Evolutionary conservation across 2,329 filamentous ascomycete genomes (phyloP).

Genomic region (Penicillium hesseltinei): DNA sequence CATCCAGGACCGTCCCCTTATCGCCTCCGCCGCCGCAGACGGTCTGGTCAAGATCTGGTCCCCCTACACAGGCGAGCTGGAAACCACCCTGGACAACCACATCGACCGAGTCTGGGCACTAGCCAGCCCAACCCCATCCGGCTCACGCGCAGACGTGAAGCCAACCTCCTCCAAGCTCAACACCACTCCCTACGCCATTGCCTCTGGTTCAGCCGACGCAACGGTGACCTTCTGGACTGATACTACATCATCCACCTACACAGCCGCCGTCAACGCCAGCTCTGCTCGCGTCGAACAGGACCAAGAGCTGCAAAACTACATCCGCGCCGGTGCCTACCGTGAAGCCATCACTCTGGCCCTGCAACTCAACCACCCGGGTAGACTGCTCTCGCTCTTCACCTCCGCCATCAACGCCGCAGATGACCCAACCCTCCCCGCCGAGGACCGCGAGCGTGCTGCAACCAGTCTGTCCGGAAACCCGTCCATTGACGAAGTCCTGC

Average conservation of each 20-base stretch:
- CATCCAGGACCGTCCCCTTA: constrained; percentile 37
- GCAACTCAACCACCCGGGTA: constrained; percentile 88
- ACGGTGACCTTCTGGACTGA: constrained; percentile 96
- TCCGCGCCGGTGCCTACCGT: constrained; percentile 81
- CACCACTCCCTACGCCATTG: constrained; percentile 62
- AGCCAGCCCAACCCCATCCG: constrained; percentile 58
- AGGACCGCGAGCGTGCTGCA: constrained; percentile 27
- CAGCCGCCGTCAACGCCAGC: constrained; percentile 69
- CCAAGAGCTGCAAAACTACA: constrained; percentile 89
- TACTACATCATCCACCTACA: constrained; percentile 76
- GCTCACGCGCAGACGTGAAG: constrained; percentile 32
- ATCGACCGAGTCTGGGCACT: constrained; percentile 94
- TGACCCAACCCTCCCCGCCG: constrained; percentile 40
- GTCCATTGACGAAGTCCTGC: constrained; percentile 77
- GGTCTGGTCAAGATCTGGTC: constrained; percentile 97
- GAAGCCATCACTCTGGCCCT: constrained; percentile 90
- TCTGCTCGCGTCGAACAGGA: constrained; percentile 87
- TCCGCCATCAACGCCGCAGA: constrained; percentile 74
- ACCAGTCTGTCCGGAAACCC: constrained; percentile 46
- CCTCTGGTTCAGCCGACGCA: constrained; percentile 89
- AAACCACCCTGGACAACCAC: constrained; percentile 93
- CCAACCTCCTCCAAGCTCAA: constrained; percentile 30
- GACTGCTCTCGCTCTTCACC: constrained; percentile 80
- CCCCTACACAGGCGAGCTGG: constrained; percentile 75
- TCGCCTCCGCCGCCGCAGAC: constrained; percentile 87